These are phyloP conservation scores for Diaporthe citri DNA, from an alignment of 2,329 filamentous ascomycete genomes.

Conservation along the genomic window DNA sequence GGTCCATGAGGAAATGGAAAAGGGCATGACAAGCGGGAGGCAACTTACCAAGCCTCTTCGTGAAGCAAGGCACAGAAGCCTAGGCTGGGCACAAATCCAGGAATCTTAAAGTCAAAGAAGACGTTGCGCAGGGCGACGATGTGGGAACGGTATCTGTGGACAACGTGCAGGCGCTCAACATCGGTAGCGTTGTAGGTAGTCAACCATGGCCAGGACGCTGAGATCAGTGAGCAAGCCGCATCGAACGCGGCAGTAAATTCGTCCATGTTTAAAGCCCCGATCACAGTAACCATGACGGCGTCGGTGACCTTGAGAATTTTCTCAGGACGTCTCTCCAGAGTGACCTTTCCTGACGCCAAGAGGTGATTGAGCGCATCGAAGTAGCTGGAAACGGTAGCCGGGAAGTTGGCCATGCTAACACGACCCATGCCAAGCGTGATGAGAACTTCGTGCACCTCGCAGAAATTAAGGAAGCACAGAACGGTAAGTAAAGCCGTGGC, in stretches of 20 bases:
- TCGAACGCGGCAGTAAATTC: no score
- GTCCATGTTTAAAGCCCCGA: no score
- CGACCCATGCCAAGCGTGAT: no score
- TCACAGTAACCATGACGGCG: no score
- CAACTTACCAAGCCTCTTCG: background rate
- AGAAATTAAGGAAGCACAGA: no score
- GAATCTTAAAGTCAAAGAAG: background rate
- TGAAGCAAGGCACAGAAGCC: background rate
- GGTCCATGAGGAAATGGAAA: no score
- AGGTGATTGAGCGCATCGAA: no score
- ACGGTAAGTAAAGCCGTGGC: no score
- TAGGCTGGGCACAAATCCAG: background rate
- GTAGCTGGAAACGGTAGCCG: no score
- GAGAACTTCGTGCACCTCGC: no score
- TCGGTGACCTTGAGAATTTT: fast-evolving
- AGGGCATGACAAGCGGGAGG: background rate
- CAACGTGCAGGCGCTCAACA: background rate
- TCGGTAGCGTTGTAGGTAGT: background rate
- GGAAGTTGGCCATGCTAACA: no score
- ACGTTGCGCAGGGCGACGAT: background rate
- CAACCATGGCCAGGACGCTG: background rate
- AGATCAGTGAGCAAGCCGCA: background rate
- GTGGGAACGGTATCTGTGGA: background rate
- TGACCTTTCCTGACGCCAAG: fast-evolving
- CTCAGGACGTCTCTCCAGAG: no score